Evolutionary conservation across 164 flowering plant genomes (phyloP), one percentile per base, ranked within the genome.

Genomic region (Vitis labrusca): DNA sequence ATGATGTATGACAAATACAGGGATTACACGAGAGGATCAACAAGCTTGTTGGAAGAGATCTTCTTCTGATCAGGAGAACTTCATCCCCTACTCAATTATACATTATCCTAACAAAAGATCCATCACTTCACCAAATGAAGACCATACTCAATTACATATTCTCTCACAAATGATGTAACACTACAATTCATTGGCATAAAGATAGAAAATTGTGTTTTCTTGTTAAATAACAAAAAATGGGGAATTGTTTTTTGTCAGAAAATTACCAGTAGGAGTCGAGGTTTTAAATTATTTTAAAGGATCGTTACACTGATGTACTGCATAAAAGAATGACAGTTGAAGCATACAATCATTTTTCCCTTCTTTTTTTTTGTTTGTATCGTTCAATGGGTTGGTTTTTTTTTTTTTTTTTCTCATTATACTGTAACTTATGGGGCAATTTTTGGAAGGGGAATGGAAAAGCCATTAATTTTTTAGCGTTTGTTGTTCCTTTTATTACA

Each of bases 21-120:
- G 64, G 75, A 76, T 10, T 68, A 27, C 69, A 63, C 62, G 66
- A 81, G 71, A 10, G 84, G 80, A 57, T 23, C 27, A 23, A 54
- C 81, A 15, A 53, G 19, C 7, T 67, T 52, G 66, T 56, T 85
- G 3, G 89, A 87, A 64, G 87, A 85, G 71, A 82, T 83, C 50
- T 75, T 83, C 69, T 73, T 84, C 87, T 27, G 67, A 87, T 11
- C 83, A 79, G 57, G 82, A 80, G 19, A 68, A 71, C 27, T 51
- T 70, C 32, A 47, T 27, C 23, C 50, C 61, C 9, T 75, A 64
- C 51, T 14, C 82, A 67, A 58, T 74, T 37, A 37, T 37, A 37
- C 44, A 37, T 37, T 37, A 3, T 23, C 27, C 27, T 23, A 23
- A 23, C 27, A 23, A 23, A 23, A 23, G 27, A 23, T 23, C 27